Evolutionary conservation across 495 filamentous ascomycete genomes (phyloP).

Genomic region (Penicillium robsamsonii): DNA sequence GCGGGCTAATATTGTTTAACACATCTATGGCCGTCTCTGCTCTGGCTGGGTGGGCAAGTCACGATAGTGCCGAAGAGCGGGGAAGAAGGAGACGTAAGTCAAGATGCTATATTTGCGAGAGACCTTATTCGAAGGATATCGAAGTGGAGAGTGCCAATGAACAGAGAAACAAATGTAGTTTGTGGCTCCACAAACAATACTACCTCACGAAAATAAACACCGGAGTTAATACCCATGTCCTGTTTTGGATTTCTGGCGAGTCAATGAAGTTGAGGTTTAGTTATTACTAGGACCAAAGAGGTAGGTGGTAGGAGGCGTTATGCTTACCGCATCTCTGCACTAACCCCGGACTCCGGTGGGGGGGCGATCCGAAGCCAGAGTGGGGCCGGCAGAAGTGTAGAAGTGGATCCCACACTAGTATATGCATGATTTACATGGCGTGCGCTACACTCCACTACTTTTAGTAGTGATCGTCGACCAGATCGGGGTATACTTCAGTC

Average conservation of each 20-base stretch:
- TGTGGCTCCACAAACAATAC: neutral
- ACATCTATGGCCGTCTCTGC: neutral
- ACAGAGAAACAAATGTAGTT: neutral
- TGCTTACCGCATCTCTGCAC: too few species aligned
- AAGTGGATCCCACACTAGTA: too few species aligned
- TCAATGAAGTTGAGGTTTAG: neutral
- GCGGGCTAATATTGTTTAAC: neutral
- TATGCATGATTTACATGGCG: neutral
- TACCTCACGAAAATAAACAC: neutral
- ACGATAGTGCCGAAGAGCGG: neutral
- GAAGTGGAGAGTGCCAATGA: neutral
- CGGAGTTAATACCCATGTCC: neutral
- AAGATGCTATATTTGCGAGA: neutral
- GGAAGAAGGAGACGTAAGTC: neutral
- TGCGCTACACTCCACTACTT: too few species aligned
- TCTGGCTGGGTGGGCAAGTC: neutral
- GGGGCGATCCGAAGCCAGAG: too few species aligned
- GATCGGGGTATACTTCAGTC: neutral
- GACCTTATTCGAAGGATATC: neutral
- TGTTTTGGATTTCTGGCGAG: neutral
- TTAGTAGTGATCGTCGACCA: constrained; percentile 1
- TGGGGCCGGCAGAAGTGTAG: too few species aligned
- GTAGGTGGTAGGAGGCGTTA: too few species aligned
- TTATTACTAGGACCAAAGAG: too few species aligned
- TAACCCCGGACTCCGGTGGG: too few species aligned